Conservation (phyloP, 257 asterid genomes). For the Nicotiana attenuata region DNA sequence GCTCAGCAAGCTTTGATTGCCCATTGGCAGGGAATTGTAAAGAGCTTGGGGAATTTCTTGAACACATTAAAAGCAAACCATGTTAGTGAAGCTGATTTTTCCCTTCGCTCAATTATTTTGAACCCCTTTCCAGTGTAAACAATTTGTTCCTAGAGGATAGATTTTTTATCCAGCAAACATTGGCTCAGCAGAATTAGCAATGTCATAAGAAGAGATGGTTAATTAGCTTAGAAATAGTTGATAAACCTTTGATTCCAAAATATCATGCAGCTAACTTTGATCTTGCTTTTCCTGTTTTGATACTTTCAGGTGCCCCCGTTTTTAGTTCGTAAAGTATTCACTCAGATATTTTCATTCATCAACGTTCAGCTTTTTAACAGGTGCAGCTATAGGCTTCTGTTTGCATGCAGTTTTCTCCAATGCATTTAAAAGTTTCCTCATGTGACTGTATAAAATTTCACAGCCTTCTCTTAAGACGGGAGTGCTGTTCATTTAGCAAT, state of each 20-base stretch:
- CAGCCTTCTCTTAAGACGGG: conserved; percentile 93
- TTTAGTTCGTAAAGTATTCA: conserved; percentile 95
- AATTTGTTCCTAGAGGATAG: background rate
- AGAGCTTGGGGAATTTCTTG: conserved; percentile 79
- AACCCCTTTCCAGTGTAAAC: background rate
- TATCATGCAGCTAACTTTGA: background rate
- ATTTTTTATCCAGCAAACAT: background rate
- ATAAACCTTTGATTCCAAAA: background rate
- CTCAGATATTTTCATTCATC: conserved; percentile 94
- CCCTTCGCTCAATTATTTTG: conserved; percentile 3
- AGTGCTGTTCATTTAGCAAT: conserved; percentile 95
- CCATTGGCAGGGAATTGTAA: conserved; percentile 99
- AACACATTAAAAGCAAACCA: conserved; percentile 76
- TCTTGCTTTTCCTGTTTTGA: conserved; percentile 6
- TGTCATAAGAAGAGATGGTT: background rate
- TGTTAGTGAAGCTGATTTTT: conserved; percentile 42
- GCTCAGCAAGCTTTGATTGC: conserved; percentile 96
- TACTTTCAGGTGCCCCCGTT: conserved; percentile 83
- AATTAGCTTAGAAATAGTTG: background rate
- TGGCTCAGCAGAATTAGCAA: background rate
- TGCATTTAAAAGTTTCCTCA: background rate
- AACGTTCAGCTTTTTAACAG: conserved; percentile 96
- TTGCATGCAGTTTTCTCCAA: conserved; percentile 7
- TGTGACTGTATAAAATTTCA: background rate
- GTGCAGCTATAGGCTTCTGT: conserved; percentile 25